Base-by-base conservation (phyloP, 345 rosid genomes). In the Aquilaria malaccensis region DNA sequence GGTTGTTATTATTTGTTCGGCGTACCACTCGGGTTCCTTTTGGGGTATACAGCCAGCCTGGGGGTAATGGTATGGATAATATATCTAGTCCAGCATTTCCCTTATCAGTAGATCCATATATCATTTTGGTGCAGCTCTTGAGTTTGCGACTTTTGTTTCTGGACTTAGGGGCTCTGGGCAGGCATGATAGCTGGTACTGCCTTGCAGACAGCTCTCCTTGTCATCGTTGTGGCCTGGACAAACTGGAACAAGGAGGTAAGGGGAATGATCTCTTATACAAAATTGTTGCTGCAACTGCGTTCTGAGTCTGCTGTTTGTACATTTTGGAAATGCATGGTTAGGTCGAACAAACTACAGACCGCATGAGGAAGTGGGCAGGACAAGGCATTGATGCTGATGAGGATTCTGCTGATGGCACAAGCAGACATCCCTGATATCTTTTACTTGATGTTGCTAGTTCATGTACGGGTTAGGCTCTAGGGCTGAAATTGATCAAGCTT, bases 181-280 rank as follows among this genome's bases (percentile, higher is more conserved):
- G 96, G 93, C 52, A 89, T 92, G 98, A 80, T 92, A 10, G 71
- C 81, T 2, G 98, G 98, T 54, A 78, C 81, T 31, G 77, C 85
- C 4, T 70, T 85, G 72, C 98, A 92, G 62, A 88, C 95, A 9
- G 13, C 82, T 66, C 37, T 86, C 56, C 81, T 86, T 4, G 47
- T 83, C 55, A 31, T 80, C 33, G 79, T 85, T 50, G 77, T 85
- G 11, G 79, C 80, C 67, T 85, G 64, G 73, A 86, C 89, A 33
- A 85, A 89, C 72, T 87, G 95, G 98, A 82, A 77, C 58, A 82
- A 81, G 67, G 98, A 92, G 88, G 98, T 82, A 58, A 75, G 63
- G 47, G 13, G 7, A 12, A 31, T 50, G 7, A 33, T 6, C 33
- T 55, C 11, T 49, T 10, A 6, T 13, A 22, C 32, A 4, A 4